Conservation (phyloP, 768 basidiomycete genomes). For the Suillus americanus region DNA sequence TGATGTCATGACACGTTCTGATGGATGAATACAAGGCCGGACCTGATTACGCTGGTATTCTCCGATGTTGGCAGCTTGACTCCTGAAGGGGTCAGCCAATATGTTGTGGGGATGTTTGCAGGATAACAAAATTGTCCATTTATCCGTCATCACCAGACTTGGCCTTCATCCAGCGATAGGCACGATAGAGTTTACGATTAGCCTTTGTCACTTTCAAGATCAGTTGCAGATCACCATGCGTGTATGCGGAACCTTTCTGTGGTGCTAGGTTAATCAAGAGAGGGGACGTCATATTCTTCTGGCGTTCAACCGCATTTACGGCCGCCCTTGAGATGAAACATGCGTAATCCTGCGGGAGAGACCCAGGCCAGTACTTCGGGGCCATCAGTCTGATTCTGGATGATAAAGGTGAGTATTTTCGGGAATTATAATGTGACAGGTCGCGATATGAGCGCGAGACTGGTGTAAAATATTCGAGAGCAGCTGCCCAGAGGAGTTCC, state of each 20-base stretch:
- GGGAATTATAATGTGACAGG: slow-evolving; percentile 18
- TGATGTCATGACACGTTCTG: slow-evolving; percentile 18
- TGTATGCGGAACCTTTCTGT: slow-evolving; percentile 20
- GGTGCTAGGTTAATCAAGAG: slow-evolving; percentile 15
- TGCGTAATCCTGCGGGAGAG: slow-evolving; percentile 17
- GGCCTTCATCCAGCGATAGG: slow-evolving; percentile 1
- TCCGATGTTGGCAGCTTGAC: slow-evolving; percentile 93
- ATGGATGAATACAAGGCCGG: slow-evolving; percentile 55
- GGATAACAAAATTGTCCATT: slow-evolving; percentile 41
- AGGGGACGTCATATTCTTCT: slow-evolving; percentile 8
- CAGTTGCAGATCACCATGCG: slow-evolving; percentile 13
- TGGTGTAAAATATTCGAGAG: slow-evolving; percentile 12
- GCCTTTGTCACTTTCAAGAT: slow-evolving; percentile 25
- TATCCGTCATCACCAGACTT: slow-evolving; percentile 6
- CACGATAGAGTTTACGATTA: slow-evolving; percentile 40
- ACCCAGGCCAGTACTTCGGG: slow-evolving; percentile 12
- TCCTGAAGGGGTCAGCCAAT: slow-evolving; percentile 92
- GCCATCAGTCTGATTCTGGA: slow-evolving; percentile 24
- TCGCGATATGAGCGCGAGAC: slow-evolving; percentile 24
- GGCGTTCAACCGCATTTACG: slow-evolving; percentile 8
- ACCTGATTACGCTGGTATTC: slow-evolving; percentile 91
- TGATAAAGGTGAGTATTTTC: slow-evolving; percentile 20
- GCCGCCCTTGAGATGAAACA: slow-evolving; percentile 17
- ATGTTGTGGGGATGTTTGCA: slow-evolving; percentile 93
- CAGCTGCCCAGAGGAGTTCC: not conserved